These are phyloP conservation scores for Magnaporthiopsis poae DNA, from an alignment of 2,329 filamentous ascomycete species.

Conservation along the genomic window DNA sequence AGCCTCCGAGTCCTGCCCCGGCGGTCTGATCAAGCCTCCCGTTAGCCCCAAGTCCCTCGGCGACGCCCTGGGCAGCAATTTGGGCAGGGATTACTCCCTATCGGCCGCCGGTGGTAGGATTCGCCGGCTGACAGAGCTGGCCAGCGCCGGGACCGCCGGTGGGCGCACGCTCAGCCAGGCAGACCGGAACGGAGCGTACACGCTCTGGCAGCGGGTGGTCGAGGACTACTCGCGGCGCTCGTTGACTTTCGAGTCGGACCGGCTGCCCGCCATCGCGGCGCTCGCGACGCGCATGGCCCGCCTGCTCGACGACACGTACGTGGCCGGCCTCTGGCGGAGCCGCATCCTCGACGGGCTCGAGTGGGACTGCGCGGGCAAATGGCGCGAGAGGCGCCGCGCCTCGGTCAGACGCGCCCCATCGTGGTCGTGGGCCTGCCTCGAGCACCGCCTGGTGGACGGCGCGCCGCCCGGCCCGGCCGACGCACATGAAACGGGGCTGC, in stretches of 20 bases:
- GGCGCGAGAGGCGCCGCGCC: too few relatives aligned
- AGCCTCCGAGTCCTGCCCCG: not conserved
- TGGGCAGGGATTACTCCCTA: not conserved
- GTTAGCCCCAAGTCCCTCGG: not conserved
- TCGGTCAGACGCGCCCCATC: too few relatives aligned
- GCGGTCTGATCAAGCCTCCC: not conserved
- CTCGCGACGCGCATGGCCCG: not conserved
- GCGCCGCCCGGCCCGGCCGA: too few relatives aligned
- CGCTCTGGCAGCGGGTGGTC: not conserved
- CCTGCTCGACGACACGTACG: slow-evolving; percentile 1
- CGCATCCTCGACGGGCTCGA: too few relatives aligned
- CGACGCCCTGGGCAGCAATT: not conserved
- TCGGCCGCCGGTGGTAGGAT: not conserved
- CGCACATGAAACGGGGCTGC: too few relatives aligned
- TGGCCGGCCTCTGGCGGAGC: not conserved
- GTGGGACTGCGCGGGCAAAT: too few relatives aligned
- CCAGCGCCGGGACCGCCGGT: not conserved
- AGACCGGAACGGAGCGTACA: not conserved
- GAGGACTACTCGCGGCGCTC: not conserved
- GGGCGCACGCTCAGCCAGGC: not conserved
- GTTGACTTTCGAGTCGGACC: not conserved
- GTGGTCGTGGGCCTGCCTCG: too few relatives aligned
- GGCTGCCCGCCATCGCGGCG: not conserved
- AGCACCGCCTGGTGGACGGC: too few relatives aligned
- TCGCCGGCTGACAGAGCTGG: not conserved